These are phyloP conservation scores for Salix caprea DNA, from an alignment of 345 rosid species.

Conservation along the genomic window DNA sequence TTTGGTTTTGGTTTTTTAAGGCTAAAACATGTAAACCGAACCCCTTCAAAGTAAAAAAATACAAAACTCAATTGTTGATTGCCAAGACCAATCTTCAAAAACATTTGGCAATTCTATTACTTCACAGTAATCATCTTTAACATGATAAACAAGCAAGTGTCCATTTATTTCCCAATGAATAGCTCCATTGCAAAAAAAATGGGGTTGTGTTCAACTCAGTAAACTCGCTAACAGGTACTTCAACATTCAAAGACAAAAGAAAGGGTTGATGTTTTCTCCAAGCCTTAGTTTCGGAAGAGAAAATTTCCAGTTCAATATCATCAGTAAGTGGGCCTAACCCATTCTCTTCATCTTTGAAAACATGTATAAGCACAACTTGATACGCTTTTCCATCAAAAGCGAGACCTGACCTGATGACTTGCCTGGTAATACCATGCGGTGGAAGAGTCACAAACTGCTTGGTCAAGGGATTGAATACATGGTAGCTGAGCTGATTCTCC, in stretches of 20 bases:
- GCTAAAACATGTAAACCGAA: too few relatives aligned
- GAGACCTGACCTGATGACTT: constrained; percentile 7
- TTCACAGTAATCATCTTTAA: not conserved
- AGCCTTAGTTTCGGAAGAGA: constrained; percentile 16
- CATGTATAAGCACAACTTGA: constrained; percentile 13
- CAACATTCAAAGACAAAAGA: constrained; percentile 5
- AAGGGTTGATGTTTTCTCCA: constrained; percentile 4
- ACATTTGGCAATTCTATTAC: constrained; percentile 11
- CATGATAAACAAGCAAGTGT: constrained; percentile 10
- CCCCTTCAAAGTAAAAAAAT: too few relatives aligned
- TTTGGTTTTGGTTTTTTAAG: too few relatives aligned
- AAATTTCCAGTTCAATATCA: constrained; percentile 7
- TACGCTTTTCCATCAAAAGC: constrained; percentile 4
- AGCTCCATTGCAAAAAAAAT: constrained; percentile 13
- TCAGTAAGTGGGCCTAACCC: not conserved
- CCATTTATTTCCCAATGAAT: constrained; percentile 18
- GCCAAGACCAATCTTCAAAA: constrained; percentile 3
- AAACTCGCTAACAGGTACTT: not conserved
- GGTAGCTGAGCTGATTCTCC: not conserved
- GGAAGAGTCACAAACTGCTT: constrained; percentile 3
- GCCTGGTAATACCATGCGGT: not conserved
- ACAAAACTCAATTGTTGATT: not conserved
- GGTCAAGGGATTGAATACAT: constrained; percentile 10
- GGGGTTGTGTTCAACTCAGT: not conserved
- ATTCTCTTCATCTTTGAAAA: not conserved